Evolutionary conservation across 192 early-diverging fungal genomes (phyloP), one percentile per base, ranked within the genome.

Genomic region (Coemansia sp.): DNA sequence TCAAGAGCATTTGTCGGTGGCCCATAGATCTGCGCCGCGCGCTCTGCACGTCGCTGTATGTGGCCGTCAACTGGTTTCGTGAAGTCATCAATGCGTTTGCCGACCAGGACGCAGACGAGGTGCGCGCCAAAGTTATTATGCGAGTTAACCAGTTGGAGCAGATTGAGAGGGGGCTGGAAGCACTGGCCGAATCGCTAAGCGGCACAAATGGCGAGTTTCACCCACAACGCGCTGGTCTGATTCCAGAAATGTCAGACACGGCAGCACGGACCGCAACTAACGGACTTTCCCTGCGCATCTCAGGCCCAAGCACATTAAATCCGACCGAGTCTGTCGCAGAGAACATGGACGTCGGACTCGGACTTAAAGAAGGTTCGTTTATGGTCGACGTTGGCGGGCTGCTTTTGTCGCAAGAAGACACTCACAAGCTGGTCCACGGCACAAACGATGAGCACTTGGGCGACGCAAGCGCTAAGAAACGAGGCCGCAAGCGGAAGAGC

Each of bases 81-180:
- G 90, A 92, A 60, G 59, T 86, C 6, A 69, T 89, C 23, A 92
- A 89, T 47, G 85, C 88, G 6, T 92, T 90, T 64, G 73, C 82
- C 5, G 73, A 74, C 57, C 76, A 83, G 63, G 53, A 43, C 15
- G 15, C 57, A 0, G 22, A 47, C 1, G 82, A 76, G 23, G 69
- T 76, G 2, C 70, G 66, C 4, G 38, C 59, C 1, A 62, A 63
- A 15, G 77, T 83, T 7, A 29, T 79, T 11, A 43, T 51, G 53
- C 73, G 82, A 3, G 68, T 72, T 24, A 73, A 80, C 32, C 73
- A 79, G 54, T 48, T 79, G 4, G 39, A 69, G 21, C 61, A 59
- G 12, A 52, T 82, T 39, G 77, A 80, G 35, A 24, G 50, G 21
- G 68, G 47, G 12, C 54, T 80, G 37, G 59, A 45, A 21, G 24